phyloP scores from a whole-genome alignment of 1,284 basidiomycete genomes.

The Marasmius oreades region DNA sequence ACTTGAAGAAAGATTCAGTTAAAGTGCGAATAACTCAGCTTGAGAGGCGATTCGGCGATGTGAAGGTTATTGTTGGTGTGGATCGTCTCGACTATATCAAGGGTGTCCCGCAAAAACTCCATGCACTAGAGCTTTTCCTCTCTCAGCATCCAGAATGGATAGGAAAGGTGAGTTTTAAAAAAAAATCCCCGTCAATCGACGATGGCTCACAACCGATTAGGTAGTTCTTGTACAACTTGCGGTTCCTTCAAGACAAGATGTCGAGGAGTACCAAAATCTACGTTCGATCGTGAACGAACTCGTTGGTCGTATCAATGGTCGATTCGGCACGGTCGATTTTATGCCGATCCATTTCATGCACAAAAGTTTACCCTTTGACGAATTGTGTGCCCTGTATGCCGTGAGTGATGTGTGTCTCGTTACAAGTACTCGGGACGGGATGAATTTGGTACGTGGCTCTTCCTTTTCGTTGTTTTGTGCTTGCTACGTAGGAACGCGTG shows the following conservation, averaged over 20 bases:
- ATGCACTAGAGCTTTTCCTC: constrained; percentile 95
- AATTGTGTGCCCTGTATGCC: constrained; percentile 95
- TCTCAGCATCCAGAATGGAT: constrained; percentile 99
- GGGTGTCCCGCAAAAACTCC: constrained; percentile 97
- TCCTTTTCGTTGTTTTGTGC: too few species aligned
- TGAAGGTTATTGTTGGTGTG: constrained; percentile 98
- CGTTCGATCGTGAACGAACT: constrained; percentile 96
- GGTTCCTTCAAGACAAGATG: constrained; percentile 96
- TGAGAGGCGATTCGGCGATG: constrained; percentile 87
- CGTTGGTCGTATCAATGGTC: constrained; percentile 96
- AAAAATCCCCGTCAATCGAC: background rate
- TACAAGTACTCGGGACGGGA: constrained; percentile 93
- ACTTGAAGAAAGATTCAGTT: constrained; percentile 77
- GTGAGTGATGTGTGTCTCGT: constrained; percentile 96
- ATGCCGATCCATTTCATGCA: constrained; percentile 99
- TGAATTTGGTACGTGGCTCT: constrained; percentile 82
- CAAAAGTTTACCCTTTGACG: constrained; percentile 90
- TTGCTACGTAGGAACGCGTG: too few species aligned
- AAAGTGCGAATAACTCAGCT: constrained; percentile 78
- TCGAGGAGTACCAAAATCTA: constrained; percentile 98
- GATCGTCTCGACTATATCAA: constrained; percentile 99
- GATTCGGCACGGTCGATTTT: constrained; percentile 97
- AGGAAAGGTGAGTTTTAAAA: constrained; percentile 65
- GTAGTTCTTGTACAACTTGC: constrained; percentile 96
- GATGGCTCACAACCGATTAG: constrained; percentile 30